Percentiles rank a stretch among this genome's conserved stretches.
These are phyloP conservation scores for Wickerhamiella allomyrinae DNA, from an alignment of 805 yeast genomes.

Conservation along the genomic window DNA sequence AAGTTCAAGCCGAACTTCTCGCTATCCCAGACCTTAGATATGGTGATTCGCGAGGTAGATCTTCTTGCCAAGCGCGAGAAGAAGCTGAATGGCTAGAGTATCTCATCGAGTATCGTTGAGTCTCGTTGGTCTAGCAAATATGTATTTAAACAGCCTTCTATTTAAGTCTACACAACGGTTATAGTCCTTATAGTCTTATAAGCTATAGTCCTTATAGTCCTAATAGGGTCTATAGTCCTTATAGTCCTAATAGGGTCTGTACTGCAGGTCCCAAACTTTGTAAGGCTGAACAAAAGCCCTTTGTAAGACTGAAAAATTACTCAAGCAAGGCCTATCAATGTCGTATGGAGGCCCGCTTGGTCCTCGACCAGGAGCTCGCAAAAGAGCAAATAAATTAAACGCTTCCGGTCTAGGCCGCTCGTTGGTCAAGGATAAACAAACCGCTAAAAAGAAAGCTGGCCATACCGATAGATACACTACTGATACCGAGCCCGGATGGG, in stretches of 20 bases:
- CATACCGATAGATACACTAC: constrained; percentile 75
- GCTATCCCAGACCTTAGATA: constrained; percentile 16
- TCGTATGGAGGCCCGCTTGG: constrained; percentile 46
- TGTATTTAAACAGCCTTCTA: too few species aligned
- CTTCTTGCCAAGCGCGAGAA: background rate
- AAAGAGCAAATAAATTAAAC: constrained; percentile 39
- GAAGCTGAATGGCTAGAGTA: background rate
- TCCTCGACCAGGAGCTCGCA: constrained; percentile 79
- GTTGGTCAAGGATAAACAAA: constrained; percentile 55
- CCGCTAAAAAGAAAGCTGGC: constrained; percentile 47
- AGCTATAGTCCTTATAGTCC: too few species aligned
- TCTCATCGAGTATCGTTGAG: too few species aligned
- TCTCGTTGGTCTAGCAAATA: too few species aligned
- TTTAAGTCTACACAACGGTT: background rate
- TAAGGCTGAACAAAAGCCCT: too few species aligned
- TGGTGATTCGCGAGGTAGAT: constrained; percentile 11
- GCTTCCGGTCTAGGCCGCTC: constrained; percentile 75
- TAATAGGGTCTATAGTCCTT: too few species aligned
- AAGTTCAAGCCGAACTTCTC: constrained; percentile 13
- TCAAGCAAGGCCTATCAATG: background rate
- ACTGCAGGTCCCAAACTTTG: too few species aligned
- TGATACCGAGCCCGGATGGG: constrained; percentile 67
- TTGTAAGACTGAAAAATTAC: background rate
- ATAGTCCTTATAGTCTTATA: background rate
- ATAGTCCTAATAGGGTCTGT: too few species aligned